Evolutionary conservation across 805 yeast species (phyloP).

Genomic region (Blastobotrys parvus): DNA sequence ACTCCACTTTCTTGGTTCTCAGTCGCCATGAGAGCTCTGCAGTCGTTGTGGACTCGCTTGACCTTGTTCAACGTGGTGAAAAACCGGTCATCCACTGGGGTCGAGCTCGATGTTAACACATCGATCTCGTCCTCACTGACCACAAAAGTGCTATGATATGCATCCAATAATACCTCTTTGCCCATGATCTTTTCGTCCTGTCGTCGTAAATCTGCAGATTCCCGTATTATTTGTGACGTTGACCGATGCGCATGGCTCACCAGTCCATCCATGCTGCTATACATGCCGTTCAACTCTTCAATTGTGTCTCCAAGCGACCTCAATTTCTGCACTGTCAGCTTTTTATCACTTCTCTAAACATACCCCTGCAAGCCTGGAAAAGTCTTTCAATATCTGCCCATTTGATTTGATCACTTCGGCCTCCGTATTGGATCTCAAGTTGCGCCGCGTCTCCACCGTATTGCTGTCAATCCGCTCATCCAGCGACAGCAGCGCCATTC

Average conservation of each 20-base stretch:
- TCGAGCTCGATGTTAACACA: slow-evolving; percentile 33
- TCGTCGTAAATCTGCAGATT: slow-evolving; percentile 20
- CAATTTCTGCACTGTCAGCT: slow-evolving; percentile 10
- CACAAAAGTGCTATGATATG: slow-evolving; percentile 50
- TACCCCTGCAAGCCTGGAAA: slow-evolving; percentile 24
- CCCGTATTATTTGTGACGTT: slow-evolving; percentile 22
- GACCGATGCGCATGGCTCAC: slow-evolving; percentile 17
- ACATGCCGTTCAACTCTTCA: slow-evolving; percentile 11
- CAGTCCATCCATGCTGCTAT: slow-evolving; percentile 17
- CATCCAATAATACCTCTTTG: slow-evolving; percentile 23
- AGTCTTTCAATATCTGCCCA: slow-evolving; percentile 26
- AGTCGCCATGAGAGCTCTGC: slow-evolving; percentile 58
- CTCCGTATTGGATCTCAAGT: slow-evolving; percentile 27
- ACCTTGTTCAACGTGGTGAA: slow-evolving; percentile 54
- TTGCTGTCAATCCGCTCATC: slow-evolving; percentile 24
- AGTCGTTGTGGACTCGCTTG: slow-evolving; percentile 53
- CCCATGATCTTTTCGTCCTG: slow-evolving; percentile 17
- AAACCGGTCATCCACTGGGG: slow-evolving; percentile 36
- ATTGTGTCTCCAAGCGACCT: slow-evolving; percentile 19
- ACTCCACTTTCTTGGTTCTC: slow-evolving; percentile 47
- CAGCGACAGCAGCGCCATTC: slow-evolving; percentile 25
- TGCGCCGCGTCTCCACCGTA: slow-evolving; percentile 27
- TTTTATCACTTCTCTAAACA: background rate
- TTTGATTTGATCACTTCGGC: slow-evolving; percentile 27
- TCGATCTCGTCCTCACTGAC: slow-evolving; percentile 66